Base-by-base conservation (phyloP, 2,329 filamentous ascomycete genomes). In the Curvularia sp. region DNA sequence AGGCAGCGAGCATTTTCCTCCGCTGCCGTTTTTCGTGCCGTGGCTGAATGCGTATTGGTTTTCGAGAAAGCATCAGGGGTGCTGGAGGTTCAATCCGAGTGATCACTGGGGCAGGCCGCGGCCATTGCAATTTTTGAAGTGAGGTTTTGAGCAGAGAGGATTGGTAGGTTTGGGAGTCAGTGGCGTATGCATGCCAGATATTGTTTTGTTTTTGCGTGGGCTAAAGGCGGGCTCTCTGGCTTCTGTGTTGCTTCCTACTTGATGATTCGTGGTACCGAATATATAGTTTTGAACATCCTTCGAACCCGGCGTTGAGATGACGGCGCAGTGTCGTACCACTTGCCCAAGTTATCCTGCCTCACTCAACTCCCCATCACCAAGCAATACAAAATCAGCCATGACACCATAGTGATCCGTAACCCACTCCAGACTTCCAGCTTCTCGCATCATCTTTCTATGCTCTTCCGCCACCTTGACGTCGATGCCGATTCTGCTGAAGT, bases 401-500 rank as follows among this genome's bases (percentile, higher is more conserved):
- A 84, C 71, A 0, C 81, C 81, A 31, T 80, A 75, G 70, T 85
- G 82, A 73, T 84, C 83, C 13, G 81, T 84, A 20, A 84, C 78
- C 81, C 81, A 85, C 13, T 78, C 69, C 41, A 79, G 74, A 49
- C 80, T 77, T 5, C 80, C 77, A 49, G 74, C 61, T 22, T 67
- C 51, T 35, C 63, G 65, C 35, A 76, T 62, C 28, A 62, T 53
- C 22, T 71, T 67, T 24, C 68, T 69, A 38, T 57, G 65, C 6
- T 76, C 73, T 53, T 80, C 77, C 31, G 77, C 73, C 1, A 83
- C 70, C 63, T 75, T 75, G 0, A 84, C 77, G 57, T 79, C 82
- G 42, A 69, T 65, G 0, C 84, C 84, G 51, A 86, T 82, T 46
- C 77, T 77, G 59, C 81, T 78, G 54, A 86, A 81, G n/a, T 49